Evolutionary conservation across 2,329 filamentous ascomycete genomes (phyloP), one percentile per base, ranked within the genome.

Genomic region (Cladosporium sp.): DNA sequence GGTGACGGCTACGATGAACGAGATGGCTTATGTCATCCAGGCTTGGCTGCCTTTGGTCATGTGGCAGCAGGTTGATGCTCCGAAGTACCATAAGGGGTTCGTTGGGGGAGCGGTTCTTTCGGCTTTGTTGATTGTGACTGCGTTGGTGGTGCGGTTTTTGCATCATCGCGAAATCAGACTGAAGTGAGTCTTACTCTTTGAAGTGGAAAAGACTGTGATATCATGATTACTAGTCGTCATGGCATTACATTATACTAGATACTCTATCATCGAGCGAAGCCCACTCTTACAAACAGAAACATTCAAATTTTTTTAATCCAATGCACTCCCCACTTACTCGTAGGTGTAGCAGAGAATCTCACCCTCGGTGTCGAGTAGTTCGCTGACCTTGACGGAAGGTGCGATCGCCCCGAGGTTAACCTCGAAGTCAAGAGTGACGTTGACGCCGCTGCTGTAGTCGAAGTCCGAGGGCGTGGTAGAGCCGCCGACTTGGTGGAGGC

Each of bases 21-120:
- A 84, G 61, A 77, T 87, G 70, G 83, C 83, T 0, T 86, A 86
- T 55, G 81, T 86, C 1, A 64, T 88, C 22, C 82, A 86, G 61
- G 80, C 83, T 0, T 88, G 83, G 83, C 62, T 88, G 34, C 84
- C 84, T 4, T 72, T 85, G 27, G 62, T 86, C 4, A 75, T 85
- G 7, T 87, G 83, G 83, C 78, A 47, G 24, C 44, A 47, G 22
- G 27, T 32, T 15, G 44, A 47, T 18, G 44, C 44, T 30, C 44
- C 44, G 2, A 7, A 19, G 6, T 47, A 47, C 17, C 37, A 19
- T 19, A 47, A 47, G 19, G 83, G 83, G 9, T 44, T 78, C 82
- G 66, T 80, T 83, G 60, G 42, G 11, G 42, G 42, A n/a, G 18
- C 42, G 15, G 7, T 44, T 12, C 8, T 44, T 7, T 44, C 42